Evolutionary conservation across 257 asterid species (phyloP), one percentile per base, ranked within the genome.

Genomic region (Salvia hispanica): DNA sequence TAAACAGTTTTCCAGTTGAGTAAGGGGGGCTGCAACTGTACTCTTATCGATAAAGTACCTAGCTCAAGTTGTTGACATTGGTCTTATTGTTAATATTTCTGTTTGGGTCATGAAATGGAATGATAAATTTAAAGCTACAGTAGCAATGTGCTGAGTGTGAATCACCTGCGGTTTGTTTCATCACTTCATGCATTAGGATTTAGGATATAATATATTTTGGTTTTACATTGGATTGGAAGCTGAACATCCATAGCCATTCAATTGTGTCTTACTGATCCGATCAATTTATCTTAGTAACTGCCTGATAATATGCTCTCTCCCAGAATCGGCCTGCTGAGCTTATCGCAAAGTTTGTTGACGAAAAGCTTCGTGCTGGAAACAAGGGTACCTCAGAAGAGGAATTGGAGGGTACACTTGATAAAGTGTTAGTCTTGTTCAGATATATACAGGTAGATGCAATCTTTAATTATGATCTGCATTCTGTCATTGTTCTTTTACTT

Each of bases 321-420:
- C 80, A 94, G 97, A 94, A 94, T 69, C 98, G 98, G 16, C 96
- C 97, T 67, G 97, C 97, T 68, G 97, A 94, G 92, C 82, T 94
- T 33, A 89, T 94, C 66, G 98, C 98, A 58, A 94, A 91, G 80
- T 94, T 91, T 81, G 85, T 94, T 69, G 99, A 94, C 43, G 98
- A 94, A 82, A 94, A 91, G 78, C 96, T 94, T 51, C 99, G 98
- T 25, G 96, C 99, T 46, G 97, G 99, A 67, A 94, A 94, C 77
- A 91, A 94, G 84, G 99, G 99, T 72, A 87, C 96, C 48, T 94
- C 99, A 53, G 98, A 94, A 86, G 99, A 94, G 86, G 99, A 91
- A 77, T 78, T 94, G 84, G 99, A 94, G 90, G 92, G 95, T 28
- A 94, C 96, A 66, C 92, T 94, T 18, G 98, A 94, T 69, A 94